A percentile compares a stretch with the other conserved stretches of the same genome.
phyloP scores from a whole-genome alignment of 1,139 yeast genomes.

The Geotrichum phurueaensis region DNA sequence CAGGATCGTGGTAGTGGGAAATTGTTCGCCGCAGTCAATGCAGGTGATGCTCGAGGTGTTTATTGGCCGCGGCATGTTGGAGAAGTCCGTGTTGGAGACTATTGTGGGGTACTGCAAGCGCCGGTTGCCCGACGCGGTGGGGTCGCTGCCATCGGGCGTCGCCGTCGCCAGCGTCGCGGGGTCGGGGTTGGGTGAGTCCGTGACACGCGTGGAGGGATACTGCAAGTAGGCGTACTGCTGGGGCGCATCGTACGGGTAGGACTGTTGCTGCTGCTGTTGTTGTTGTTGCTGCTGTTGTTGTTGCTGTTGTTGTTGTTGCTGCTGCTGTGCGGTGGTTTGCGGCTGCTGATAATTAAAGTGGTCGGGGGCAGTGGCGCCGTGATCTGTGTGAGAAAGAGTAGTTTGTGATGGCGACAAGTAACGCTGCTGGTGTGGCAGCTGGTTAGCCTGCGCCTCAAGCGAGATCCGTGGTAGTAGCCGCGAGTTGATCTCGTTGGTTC shows the following conservation, averaged over 20 bases:
- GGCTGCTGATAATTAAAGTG: not conserved
- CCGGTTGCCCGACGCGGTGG: not conserved
- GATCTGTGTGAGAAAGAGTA: not conserved
- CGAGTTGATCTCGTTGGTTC: not conserved
- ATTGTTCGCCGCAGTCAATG: slow-evolving; percentile 24
- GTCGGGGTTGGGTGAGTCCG: not conserved
- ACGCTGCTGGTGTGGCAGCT: not conserved
- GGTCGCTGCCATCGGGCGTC: not conserved
- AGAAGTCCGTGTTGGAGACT: not conserved
- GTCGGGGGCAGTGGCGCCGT: not conserved
- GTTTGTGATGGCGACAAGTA: not conserved
- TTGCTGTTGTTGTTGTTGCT: not conserved
- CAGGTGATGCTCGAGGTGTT: not conserved
- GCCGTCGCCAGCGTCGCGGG: not conserved
- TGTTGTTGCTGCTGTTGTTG: slow-evolving; percentile 27
- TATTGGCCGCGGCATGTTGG: not conserved
- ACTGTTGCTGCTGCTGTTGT: slow-evolving; percentile 22
- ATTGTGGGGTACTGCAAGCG: not conserved
- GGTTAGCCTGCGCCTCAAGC: not conserved
- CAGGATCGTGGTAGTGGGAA: slow-evolving; percentile 23
- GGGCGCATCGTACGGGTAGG: slow-evolving; percentile 20
- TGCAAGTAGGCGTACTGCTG: slow-evolving; percentile 10
- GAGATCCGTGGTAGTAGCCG: not conserved
- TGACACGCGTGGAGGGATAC: not conserved
- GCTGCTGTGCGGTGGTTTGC: not conserved